Percentiles rank a stretch among this genome's conserved stretches.
Conservation (phyloP, 345 rosid genomes). For the Barbarea vulgaris region DNA sequence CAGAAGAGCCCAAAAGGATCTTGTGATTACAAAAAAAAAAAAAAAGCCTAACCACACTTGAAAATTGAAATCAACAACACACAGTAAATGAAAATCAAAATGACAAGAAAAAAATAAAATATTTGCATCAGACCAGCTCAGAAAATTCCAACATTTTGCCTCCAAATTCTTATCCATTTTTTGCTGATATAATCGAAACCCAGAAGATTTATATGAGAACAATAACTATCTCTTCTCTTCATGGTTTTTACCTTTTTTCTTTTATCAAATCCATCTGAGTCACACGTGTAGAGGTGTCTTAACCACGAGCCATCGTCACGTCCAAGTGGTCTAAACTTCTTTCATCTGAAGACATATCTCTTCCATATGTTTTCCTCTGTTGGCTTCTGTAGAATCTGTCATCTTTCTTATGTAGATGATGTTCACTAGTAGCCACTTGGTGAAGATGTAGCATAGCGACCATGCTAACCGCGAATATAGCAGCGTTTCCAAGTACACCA, state of each 20-base stretch:
- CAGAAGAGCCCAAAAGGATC: not conserved
- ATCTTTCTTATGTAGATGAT: constrained; percentile 42
- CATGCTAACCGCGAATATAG: constrained; percentile 78
- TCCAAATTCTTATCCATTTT: constrained; percentile 33
- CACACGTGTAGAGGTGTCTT: too few relatives aligned
- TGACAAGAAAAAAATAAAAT: too few relatives aligned
- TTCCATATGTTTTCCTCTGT: constrained; percentile 42
- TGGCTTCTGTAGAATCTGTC: constrained; percentile 40
- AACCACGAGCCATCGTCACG: constrained; percentile 83
- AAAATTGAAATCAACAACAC: constrained; percentile 12
- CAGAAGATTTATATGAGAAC: constrained; percentile 5
- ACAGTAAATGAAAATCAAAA: not conserved
- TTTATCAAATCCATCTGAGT: constrained; percentile 1
- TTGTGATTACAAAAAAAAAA: constrained; percentile 18
- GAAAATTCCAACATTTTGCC: constrained; percentile 35
- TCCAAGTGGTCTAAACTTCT: constrained; percentile 55
- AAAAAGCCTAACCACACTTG: constrained; percentile 15
- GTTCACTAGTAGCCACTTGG: constrained; percentile 50
- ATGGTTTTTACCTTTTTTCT: not conserved
- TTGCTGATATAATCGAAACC: not conserved
- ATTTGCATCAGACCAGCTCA: constrained; percentile 27
- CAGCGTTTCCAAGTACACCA: constrained; percentile 77
- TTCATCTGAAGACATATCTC: constrained; percentile 46
- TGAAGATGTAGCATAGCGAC: constrained; percentile 74
- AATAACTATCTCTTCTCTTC: constrained; percentile 27